Conservation (phyloP, 2,329 filamentous ascomycete species). For the Trichoderma koningiopsis region DNA sequence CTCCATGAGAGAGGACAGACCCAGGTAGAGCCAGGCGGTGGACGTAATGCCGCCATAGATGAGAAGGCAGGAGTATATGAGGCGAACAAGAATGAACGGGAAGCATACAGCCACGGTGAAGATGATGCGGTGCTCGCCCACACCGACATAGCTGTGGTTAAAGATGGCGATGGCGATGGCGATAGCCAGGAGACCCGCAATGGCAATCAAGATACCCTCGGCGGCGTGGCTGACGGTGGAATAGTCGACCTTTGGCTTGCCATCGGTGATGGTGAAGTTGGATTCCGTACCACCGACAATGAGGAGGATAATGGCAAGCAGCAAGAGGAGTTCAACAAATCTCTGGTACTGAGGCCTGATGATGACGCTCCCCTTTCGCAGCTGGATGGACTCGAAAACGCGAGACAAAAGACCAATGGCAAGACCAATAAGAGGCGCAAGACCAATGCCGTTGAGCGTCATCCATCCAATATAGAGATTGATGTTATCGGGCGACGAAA, state of each 20-base stretch:
- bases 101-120: conserved; percentile 42
- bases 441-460: conserved; percentile 38
- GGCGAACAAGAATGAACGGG: conserved; percentile 40
- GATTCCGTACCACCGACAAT: conserved; percentile 39
- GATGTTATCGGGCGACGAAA: conserved; percentile 54
- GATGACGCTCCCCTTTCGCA: conserved; percentile 37
- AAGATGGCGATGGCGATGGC: conserved; percentile 44
- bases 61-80: conserved; percentile 37
- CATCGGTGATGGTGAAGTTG: conserved; percentile 29
- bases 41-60: conserved; percentile 35
- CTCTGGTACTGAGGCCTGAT: conserved; percentile 37
- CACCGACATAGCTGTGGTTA: conserved; percentile 43
- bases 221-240: conserved; percentile 35
- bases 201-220: conserved; percentile 37
- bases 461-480: conserved; percentile 40
- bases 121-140: conserved; percentile 59
- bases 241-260: conserved; percentile 35
- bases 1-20: conserved; percentile 40
- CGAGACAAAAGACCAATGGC: conserved; percentile 38
- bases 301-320: conserved; percentile 43
- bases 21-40: conserved; percentile 38
- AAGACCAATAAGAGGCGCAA: conserved; percentile 52
- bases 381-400: conserved; percentile 51
- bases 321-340: conserved; percentile 46
- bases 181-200: conserved; percentile 46